Conservation (phyloP, 371 early-diverging fungal genomes). For the Lichtheimia ramosa region DNA sequence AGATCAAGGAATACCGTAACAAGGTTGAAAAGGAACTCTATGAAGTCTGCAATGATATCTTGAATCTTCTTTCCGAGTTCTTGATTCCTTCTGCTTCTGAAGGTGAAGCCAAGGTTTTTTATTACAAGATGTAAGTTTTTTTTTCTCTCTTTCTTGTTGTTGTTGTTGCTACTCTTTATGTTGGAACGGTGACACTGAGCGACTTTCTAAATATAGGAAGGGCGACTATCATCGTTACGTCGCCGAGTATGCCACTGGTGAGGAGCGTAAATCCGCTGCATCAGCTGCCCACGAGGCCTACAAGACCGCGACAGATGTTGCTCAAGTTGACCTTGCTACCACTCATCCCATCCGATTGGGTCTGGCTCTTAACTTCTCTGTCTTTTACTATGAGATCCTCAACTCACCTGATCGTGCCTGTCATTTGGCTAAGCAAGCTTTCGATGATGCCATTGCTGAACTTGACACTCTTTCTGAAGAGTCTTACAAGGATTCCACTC, state of each 20-base stretch:
- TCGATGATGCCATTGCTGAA: constrained; percentile 99
- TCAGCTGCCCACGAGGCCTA: constrained; percentile 93
- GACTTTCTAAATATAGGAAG: constrained; percentile 61
- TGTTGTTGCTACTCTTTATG: not conserved
- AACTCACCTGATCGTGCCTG: constrained; percentile 99
- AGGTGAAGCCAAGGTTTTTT: constrained; percentile 98
- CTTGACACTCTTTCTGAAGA: constrained; percentile 98
- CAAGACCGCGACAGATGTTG: constrained; percentile 94
- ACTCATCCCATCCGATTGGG: constrained; percentile 99
- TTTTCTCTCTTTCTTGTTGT: not conserved
- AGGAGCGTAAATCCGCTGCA: constrained; percentile 87
- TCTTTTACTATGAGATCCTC: constrained; percentile 99
- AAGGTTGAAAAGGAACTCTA: constrained; percentile 94
- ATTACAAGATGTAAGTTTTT: constrained; percentile 93
- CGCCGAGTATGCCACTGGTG: constrained; percentile 94
- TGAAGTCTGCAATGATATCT: constrained; percentile 95
- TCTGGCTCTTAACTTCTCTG: constrained; percentile 99
- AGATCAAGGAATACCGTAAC: constrained; percentile 89
- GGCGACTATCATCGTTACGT: constrained; percentile 99
- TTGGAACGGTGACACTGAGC: not conserved
- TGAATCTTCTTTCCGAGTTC: constrained; percentile 87
- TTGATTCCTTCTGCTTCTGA: constrained; percentile 84
- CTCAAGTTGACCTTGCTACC: constrained; percentile 92
- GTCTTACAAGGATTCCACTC: constrained; percentile 99
- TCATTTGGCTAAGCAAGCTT: constrained; percentile 98